Base-by-base conservation (phyloP, 2,329 filamentous ascomycete genomes). In the Mollisiaceae sp. region DNA sequence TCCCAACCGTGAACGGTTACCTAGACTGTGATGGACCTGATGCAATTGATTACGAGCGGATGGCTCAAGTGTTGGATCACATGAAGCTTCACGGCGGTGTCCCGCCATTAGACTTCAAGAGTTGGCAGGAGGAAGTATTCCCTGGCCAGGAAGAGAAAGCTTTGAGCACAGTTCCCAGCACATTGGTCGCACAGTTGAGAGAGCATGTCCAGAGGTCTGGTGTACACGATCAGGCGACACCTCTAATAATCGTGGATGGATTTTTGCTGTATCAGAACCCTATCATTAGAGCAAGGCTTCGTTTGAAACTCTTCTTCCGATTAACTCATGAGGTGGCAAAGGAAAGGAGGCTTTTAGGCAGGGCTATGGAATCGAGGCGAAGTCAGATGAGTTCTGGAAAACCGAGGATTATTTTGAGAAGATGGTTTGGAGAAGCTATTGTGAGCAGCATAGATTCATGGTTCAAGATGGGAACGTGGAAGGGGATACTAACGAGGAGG, bases 1-100 rank as follows among this genome's bases (percentile, higher is more conserved):
- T 64, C 4, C 55, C 62, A 4, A 38, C 39, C 5, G 41, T 64
- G 11, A 59, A 64, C 20, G 62, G 62, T 12, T 64, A 59, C 24
- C 38, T 54, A 5, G 62, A 59, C 22, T 59, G 62, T 18, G 62
- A 63, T 58, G 61, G 61, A 5, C 61, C 61, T 11, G 35, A 57
- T 38, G 52, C 24, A 18, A 18, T 63, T 20, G 54, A 63, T 32
- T 63, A 43, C 27, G 41, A 39, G 18, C 39, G 52, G 18, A 58
- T 63, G 54, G 52, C 12, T 12, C 35, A 63, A 39, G 61, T 63
- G 24, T 39, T 63, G 15, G 61, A 63, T 57, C 32, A 39, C 47
- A 57, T 62, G 60, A 62, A 57, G 36, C 18, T 4, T 15, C 27
- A 62, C 38, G 38, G 22, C 20, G 60, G 60, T 22, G n/a, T 15